Conservation (phyloP, 2,329 filamentous ascomycete species). For the Penicillium aurantiogriseum region DNA sequence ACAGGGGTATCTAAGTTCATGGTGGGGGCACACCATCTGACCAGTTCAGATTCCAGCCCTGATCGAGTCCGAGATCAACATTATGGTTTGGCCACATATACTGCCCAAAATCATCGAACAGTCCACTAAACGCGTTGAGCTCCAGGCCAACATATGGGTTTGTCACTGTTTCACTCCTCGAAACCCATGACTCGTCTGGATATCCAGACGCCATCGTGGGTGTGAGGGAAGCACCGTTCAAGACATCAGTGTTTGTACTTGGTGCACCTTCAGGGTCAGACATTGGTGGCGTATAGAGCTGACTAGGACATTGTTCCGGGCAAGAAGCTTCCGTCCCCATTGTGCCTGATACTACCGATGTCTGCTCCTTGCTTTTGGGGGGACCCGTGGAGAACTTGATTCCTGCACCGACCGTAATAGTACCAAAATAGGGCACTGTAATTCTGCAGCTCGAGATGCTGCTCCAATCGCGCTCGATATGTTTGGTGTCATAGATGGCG, state of each 20-base stretch:
- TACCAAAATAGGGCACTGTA: slow-evolving; percentile 49
- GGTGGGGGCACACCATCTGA: slow-evolving; percentile 22
- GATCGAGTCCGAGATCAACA: slow-evolving; percentile 38
- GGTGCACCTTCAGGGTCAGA: slow-evolving; percentile 20
- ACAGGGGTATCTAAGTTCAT: not conserved
- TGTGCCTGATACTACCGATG: slow-evolving; percentile 13
- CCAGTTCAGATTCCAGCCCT: slow-evolving; percentile 44
- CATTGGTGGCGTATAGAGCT: slow-evolving; percentile 27
- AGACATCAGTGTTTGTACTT: not conserved
- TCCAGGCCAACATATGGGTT: slow-evolving; percentile 24
- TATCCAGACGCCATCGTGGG: slow-evolving; percentile 7
- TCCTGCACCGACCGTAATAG: slow-evolving; percentile 38
- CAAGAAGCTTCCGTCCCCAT: not conserved
- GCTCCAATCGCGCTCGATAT: slow-evolving; percentile 20
- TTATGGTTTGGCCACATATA: slow-evolving; percentile 28
- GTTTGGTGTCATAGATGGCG: slow-evolving; percentile 29
- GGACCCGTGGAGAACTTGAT: slow-evolving; percentile 27
- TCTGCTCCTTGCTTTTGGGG: slow-evolving; percentile 7
- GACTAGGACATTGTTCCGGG: slow-evolving; percentile 12
- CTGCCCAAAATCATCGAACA: slow-evolving; percentile 26
- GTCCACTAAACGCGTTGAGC: slow-evolving; percentile 21
- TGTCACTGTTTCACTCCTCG: slow-evolving; percentile 19
- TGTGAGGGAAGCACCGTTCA: slow-evolving; percentile 1
- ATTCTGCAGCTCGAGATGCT: slow-evolving; percentile 36
- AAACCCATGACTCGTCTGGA: slow-evolving; percentile 20